Evolutionary conservation across 441 rosid species (phyloP).

Genomic region (Brassica balearica): DNA sequence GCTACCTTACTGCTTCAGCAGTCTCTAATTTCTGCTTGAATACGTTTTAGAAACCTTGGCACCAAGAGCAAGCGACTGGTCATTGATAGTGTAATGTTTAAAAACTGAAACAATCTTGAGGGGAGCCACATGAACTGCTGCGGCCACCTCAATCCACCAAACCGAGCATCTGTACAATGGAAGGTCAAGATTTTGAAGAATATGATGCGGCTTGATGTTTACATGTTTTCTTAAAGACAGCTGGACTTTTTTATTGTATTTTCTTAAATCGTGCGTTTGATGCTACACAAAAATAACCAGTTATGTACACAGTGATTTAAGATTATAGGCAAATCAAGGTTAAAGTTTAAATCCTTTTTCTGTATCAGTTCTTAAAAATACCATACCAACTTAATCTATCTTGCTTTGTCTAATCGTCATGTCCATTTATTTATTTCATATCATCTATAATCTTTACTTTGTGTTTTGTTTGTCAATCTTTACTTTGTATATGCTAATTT

Average conservation of each 20-base stretch:
- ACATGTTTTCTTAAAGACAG: constrained; percentile 13
- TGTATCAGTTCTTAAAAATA: too few relatives aligned
- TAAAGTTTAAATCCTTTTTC: not conserved
- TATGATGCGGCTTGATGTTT: constrained; percentile 56
- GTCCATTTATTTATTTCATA: too few relatives aligned
- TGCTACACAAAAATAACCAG: not conserved
- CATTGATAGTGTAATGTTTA: constrained; percentile 63
- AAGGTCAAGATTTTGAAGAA: constrained; percentile 75
- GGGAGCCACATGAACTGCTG: constrained; percentile 75
- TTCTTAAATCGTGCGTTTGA: not conserved
- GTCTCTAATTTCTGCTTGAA: too few relatives aligned
- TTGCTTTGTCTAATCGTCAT: too few relatives aligned
- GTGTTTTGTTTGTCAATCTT: too few relatives aligned
- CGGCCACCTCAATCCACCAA: constrained; percentile 61
- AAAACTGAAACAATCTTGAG: constrained; percentile 77
- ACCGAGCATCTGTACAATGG: constrained; percentile 67
- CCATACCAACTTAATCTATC: too few relatives aligned
- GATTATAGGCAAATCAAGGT: not conserved
- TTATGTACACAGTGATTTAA: not conserved
- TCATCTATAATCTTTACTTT: too few relatives aligned
- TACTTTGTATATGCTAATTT: too few relatives aligned
- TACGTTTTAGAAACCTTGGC: constrained; percentile 68
- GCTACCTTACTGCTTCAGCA: too few relatives aligned
- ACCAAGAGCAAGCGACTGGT: constrained; percentile 71
- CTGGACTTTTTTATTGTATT: not conserved